Percentiles rank a stretch among this genome's conserved stretches.
Conservation (phyloP, 495 filamentous ascomycete genomes). For the Tricharina praecox region DNA sequence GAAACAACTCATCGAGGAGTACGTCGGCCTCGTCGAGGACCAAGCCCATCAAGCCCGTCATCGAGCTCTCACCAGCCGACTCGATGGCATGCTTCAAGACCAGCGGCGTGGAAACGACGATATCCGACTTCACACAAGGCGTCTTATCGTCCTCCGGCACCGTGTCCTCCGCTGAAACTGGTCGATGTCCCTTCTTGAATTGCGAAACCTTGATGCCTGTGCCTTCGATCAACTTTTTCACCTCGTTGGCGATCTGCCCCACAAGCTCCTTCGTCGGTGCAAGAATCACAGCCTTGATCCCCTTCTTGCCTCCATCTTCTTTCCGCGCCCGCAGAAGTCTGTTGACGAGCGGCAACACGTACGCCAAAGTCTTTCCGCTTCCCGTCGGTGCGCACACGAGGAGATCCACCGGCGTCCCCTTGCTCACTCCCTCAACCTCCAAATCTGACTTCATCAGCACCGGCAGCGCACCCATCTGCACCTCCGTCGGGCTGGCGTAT, state of each 20-base stretch:
- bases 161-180: constrained; percentile 28
- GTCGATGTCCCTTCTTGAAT: constrained; percentile 70
- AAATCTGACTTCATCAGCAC: constrained; percentile 42
- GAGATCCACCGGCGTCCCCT: constrained; percentile 40
- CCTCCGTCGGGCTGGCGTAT: constrained; percentile 75
- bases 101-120: constrained; percentile 78
- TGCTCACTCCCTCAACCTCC: constrained; percentile 24
- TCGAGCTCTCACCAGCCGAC: constrained; percentile 30
- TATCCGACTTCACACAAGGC: constrained; percentile 44
- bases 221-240: constrained; percentile 56
- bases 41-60: constrained; percentile 51
- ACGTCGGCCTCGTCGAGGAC: constrained; percentile 92
- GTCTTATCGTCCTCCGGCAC: constrained; percentile 28
- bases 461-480: constrained; percentile 75
- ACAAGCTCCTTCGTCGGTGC: constrained; percentile 88
- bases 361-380: constrained; percentile 91
- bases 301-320: constrained; percentile 19
- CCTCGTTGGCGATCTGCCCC: constrained; percentile 82
- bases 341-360: constrained; percentile 72
- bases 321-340: constrained; percentile 40
- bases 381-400: constrained; percentile 83
- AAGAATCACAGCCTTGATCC: constrained; percentile 53
- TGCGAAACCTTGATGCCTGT: constrained; percentile 65
- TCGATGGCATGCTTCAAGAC: constrained; percentile 58
- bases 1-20: constrained; percentile 76